Conservation (phyloP, 306 rosid genomes). For the Lagenaria siceraria region DNA sequence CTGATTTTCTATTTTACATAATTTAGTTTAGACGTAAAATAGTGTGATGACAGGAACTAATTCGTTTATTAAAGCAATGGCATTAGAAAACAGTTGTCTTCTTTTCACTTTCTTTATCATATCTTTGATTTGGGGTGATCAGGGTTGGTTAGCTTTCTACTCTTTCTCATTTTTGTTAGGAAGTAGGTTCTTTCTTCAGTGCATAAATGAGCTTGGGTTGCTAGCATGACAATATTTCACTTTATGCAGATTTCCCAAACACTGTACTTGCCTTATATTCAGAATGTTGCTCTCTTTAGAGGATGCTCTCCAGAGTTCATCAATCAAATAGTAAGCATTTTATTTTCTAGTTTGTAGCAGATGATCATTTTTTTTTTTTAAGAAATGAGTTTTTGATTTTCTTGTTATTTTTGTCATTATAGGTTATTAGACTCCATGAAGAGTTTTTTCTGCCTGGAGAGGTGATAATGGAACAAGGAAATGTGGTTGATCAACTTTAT, state of each 20-base stretch:
- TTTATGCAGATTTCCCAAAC: slow-evolving; percentile 68
- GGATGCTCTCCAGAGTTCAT: slow-evolving; percentile 82
- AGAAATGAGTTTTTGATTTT: not conserved
- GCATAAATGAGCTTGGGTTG: not conserved
- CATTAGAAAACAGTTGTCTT: not conserved
- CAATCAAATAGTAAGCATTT: slow-evolving; percentile 73
- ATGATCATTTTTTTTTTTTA: not conserved
- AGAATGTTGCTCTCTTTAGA: slow-evolving; percentile 52
- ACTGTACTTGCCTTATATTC: slow-evolving; percentile 49
- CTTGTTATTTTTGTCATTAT: slow-evolving; percentile 11
- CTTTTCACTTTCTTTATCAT: not conserved
- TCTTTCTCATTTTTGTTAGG: not conserved
- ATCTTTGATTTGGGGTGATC: not conserved
- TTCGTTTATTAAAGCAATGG: not conserved
- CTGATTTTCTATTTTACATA: not conserved
- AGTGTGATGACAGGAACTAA: not conserved
- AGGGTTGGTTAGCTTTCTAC: not conserved
- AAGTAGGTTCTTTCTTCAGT: not conserved
- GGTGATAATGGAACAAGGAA: slow-evolving; percentile 81
- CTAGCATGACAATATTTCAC: not conserved
- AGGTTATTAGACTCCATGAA: slow-evolving; percentile 82
- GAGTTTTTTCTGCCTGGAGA: slow-evolving; percentile 97
- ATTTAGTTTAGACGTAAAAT: not conserved
- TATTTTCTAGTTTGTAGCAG: not conserved
- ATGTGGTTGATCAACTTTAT: slow-evolving; percentile 85